Evolutionary conservation across 805 yeast genomes (phyloP), one percentile per base, ranked within the genome.

Genomic region (Yarrowia porcina): DNA sequence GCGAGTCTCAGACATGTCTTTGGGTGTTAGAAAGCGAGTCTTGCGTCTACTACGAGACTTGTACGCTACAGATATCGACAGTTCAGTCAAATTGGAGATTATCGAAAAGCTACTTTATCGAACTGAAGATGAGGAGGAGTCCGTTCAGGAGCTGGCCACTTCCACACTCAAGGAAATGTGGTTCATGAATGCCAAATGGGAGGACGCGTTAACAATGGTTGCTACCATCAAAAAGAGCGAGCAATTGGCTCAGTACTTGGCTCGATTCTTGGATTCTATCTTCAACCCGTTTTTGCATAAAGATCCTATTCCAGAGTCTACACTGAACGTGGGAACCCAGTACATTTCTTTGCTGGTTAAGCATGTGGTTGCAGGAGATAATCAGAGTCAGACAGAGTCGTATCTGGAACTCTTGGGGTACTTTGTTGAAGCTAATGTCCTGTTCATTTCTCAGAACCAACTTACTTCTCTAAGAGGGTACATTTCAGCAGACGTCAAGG

Each of bases 121-220:
- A 64, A 65, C 84, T 1, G 87, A 87, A 61, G 96, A 89, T 70
- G 92, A 87, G 65, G 96, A 90, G 66, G 85, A 82, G 36, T 35
- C 62, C 1, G 76, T 84, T 1, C 73, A 77, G 9, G 83, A 80
- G 1, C 66, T 75, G 8, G 79, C 86, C 0, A 32, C 73, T 49
- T 57, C 64, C 20, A 67, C 73, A 2, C 65, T 86, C 25, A 41
- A 75, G 0, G 76, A 76, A 0, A 63, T 77, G 18, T 76, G 82
- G 77, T 77, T 82, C 39, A 44, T 64, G 1, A 42, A 65, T 1
- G 21, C 71, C 10, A 39, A 54, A 13, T 33, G 33, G 21, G 57
- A 49, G n/a, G 42, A 49, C 21, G 57, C 57, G 1, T 10, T 21
- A 5, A 23, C 32, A 4, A 52, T 52, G 59, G 44, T 52, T 2